phyloP scores from a whole-genome alignment of 176 grass and related monocot genomes.

The Guadua angustifolia region DNA sequence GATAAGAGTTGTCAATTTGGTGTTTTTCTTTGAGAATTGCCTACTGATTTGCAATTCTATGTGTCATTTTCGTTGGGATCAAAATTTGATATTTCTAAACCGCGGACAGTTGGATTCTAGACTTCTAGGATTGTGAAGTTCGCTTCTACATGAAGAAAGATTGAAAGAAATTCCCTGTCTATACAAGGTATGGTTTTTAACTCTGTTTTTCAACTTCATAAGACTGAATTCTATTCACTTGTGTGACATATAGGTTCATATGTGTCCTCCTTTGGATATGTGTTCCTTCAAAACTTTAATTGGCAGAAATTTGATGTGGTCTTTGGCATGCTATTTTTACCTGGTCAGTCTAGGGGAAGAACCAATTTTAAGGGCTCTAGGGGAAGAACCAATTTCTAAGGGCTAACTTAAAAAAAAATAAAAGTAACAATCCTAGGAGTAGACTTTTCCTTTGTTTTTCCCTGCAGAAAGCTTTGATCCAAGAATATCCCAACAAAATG shows the following conservation, averaged over 20 bases:
- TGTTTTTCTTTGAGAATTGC: background rate
- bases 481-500: background rate
- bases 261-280: background rate
- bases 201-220: background rate
- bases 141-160: background rate
- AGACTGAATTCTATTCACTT: background rate
- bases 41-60: background rate
- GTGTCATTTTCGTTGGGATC: background rate
- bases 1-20: background rate
- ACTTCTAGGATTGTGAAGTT: background rate
- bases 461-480: background rate
- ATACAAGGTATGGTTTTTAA: conserved; percentile 16
- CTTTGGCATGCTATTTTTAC: conserved; percentile 20
- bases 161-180: background rate
- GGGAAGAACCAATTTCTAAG: background rate
- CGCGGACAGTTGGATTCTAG: background rate
- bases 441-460: background rate
- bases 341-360: conserved; percentile 7
- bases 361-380: background rate
- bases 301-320: conserved; percentile 4
- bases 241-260: background rate
- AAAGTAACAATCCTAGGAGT: background rate
- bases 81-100: background rate
- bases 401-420: background rate
- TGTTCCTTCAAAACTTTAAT: background rate